Percentiles rank a stretch among this genome's conserved stretches.
phyloP scores from a whole-genome alignment of 768 basidiomycete genomes.

The Chalciporus chontae region DNA sequence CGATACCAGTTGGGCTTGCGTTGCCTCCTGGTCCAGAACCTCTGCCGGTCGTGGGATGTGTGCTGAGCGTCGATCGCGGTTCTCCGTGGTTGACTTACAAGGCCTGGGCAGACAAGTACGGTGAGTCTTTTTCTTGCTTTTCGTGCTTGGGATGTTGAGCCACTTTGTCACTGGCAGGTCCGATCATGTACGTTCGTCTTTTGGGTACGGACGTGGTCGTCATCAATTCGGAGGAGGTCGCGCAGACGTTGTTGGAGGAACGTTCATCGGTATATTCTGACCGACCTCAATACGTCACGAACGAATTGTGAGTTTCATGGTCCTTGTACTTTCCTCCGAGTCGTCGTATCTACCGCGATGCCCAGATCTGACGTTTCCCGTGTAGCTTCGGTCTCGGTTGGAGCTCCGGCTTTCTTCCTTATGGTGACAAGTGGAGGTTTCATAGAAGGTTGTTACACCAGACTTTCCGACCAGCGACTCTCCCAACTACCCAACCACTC shows the following conservation, averaged over 20 bases:
- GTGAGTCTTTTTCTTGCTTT: background rate
- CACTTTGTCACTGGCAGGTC: background rate
- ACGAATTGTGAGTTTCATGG: slow-evolving; percentile 7
- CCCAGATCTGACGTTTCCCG: background rate
- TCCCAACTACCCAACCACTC: slow-evolving; percentile 7
- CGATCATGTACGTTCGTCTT: slow-evolving; percentile 1
- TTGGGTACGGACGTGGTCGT: slow-evolving; percentile 6
- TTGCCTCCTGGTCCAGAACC: slow-evolving; percentile 13
- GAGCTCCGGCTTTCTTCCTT: slow-evolving; percentile 14
- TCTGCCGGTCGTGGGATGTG: slow-evolving; percentile 14
- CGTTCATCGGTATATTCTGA: slow-evolving; percentile 18
- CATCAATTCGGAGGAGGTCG: slow-evolving; percentile 10
- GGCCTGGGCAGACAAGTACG: slow-evolving; percentile 9
- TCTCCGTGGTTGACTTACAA: slow-evolving; percentile 13
- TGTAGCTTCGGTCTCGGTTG: slow-evolving; percentile 16
- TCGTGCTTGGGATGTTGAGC: background rate
- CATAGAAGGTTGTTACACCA: slow-evolving; percentile 22
- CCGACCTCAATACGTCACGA: slow-evolving; percentile 5
- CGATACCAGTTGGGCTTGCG: background rate
- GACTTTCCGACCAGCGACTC: slow-evolving; percentile 6
- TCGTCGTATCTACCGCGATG: too few relatives aligned
- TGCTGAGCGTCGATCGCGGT: background rate
- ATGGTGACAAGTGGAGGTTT: slow-evolving; percentile 17
- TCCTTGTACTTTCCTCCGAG: too few relatives aligned
- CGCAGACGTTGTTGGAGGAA: slow-evolving; percentile 10